Percentiles rank a stretch among this genome's conserved stretches.
These are phyloP conservation scores for Groenewaldozyma sp. DNA, from an alignment of 1,139 yeast genomes.

Conservation along the genomic window DNA sequence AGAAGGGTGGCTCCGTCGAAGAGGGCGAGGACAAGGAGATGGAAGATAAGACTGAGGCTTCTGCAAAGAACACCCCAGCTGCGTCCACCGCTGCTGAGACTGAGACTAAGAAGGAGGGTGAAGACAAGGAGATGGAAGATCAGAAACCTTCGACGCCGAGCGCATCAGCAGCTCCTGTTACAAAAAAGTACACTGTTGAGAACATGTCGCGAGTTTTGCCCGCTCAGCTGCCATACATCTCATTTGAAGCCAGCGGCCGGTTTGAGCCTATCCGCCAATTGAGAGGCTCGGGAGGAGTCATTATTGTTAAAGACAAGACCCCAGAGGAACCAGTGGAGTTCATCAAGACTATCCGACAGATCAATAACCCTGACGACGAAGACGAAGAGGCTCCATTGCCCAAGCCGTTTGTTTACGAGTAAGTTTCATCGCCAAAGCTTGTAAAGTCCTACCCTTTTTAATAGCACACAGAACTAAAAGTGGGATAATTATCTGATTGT, in stretches of 20 bases:
- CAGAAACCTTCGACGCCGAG: neutral
- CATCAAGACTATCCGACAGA: slow-evolving; percentile 81
- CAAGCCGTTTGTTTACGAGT: slow-evolving; percentile 65
- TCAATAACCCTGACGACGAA: slow-evolving; percentile 36
- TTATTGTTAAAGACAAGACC: slow-evolving; percentile 61
- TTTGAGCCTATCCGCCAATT: slow-evolving; percentile 77
- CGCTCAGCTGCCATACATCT: slow-evolving; percentile 74
- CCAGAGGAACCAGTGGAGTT: slow-evolving; percentile 58
- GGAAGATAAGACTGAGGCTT: slow-evolving; percentile 22
- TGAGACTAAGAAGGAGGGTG: slow-evolving; percentile 20
- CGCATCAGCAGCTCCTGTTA: slow-evolving; percentile 8
- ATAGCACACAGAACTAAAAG: too few species aligned
- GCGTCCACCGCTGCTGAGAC: slow-evolving; percentile 10
- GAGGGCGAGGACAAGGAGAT: slow-evolving; percentile 14
- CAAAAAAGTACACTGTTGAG: slow-evolving; percentile 43
- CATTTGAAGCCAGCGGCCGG: slow-evolving; percentile 67
- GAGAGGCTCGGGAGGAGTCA: slow-evolving; percentile 72
- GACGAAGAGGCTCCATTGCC: slow-evolving; percentile 85
- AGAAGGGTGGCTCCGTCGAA: slow-evolving; percentile 10
- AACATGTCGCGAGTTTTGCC: slow-evolving; percentile 89
- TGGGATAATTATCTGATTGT: too few species aligned
- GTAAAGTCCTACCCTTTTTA: too few species aligned
- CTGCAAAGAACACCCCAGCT: slow-evolving; percentile 21
- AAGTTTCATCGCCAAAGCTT: too few species aligned
- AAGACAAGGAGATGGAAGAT: slow-evolving; percentile 10